Conservation (phyloP, 257 asterid genomes). For the Solanum chmielewskii region DNA sequence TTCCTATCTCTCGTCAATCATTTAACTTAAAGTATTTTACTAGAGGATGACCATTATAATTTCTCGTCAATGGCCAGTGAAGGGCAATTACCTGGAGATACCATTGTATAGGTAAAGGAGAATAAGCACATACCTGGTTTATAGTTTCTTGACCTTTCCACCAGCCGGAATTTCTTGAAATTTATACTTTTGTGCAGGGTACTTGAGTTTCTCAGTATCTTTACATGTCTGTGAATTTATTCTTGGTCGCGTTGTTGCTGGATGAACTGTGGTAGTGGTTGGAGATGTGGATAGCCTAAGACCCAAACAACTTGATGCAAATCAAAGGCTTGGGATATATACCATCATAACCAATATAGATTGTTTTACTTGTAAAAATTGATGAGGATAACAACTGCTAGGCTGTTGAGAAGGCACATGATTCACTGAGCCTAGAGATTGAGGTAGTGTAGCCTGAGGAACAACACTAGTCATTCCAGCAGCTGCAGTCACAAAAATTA, state of each 20-base stretch:
- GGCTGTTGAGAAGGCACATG: constrained; percentile 33
- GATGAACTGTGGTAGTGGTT: constrained; percentile 43
- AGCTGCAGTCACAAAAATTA: constrained; percentile 2
- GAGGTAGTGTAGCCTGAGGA: constrained; percentile 29
- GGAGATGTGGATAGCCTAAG: constrained; percentile 72
- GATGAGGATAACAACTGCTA: constrained; percentile 30
- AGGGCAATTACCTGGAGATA: background rate
- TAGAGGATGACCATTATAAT: no score
- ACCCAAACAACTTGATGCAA: constrained; percentile 82
- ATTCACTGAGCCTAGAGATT: constrained; percentile 25
- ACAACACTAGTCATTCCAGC: constrained; percentile 20
- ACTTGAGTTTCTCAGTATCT: constrained; percentile 37
- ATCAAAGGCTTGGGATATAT: constrained; percentile 82
- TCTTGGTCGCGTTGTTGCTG: constrained; percentile 30
- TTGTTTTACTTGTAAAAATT: constrained; percentile 45
- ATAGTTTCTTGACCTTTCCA: constrained; percentile 26
- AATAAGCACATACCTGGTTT: constrained; percentile 46
- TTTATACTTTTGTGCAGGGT: constrained; percentile 56
- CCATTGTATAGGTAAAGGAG: background rate
- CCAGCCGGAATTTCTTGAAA: constrained; percentile 74
- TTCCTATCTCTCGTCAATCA: no score
- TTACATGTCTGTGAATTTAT: constrained; percentile 19
- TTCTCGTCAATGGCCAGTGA: background rate
- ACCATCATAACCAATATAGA: constrained; percentile 87
- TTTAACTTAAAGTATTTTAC: no score